A percentile compares a stretch with the other conserved stretches of the same genome.
Evolutionary conservation across 2,329 filamentous ascomycete genomes (phyloP).

Genomic region (Salinomyces thailandicus): DNA sequence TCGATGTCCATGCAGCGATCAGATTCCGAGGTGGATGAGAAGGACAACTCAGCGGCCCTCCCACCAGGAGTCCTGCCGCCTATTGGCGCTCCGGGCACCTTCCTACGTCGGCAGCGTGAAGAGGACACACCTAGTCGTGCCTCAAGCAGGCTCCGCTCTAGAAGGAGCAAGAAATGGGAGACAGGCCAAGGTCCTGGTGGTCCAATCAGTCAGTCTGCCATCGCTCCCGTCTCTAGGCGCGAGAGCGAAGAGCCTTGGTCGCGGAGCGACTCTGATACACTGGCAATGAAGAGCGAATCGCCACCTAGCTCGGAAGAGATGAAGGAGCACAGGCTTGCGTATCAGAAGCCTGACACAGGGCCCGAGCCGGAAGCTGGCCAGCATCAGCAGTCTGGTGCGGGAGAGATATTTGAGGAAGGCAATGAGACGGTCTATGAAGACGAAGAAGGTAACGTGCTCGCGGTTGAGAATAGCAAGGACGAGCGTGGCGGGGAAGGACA

Average conservation of each 20-base stretch:
- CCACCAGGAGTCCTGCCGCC: slow-evolving; percentile 59
- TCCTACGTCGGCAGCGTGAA: slow-evolving; percentile 66
- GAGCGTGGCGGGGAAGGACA: slow-evolving; percentile 27
- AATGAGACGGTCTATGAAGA: slow-evolving; percentile 72
- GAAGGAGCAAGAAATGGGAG: slow-evolving; percentile 54
- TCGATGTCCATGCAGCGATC: slow-evolving; percentile 62
- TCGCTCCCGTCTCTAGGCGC: slow-evolving; percentile 50
- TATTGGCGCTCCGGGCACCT: slow-evolving; percentile 60
- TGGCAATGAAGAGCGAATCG: slow-evolving; percentile 33
- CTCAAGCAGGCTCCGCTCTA: slow-evolving; percentile 53
- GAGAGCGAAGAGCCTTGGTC: slow-evolving; percentile 26
- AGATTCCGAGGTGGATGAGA: slow-evolving; percentile 51
- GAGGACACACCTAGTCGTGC: slow-evolving; percentile 61
- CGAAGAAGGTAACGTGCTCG: slow-evolving; percentile 73
- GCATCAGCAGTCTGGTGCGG: slow-evolving; percentile 20
- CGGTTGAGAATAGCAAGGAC: slow-evolving; percentile 44
- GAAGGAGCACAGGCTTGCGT: slow-evolving; percentile 1
- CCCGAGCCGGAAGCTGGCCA: slow-evolving; percentile 14
- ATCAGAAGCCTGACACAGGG: slow-evolving; percentile 4
- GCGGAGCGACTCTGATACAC: slow-evolving; percentile 36
- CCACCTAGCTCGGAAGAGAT: slow-evolving; percentile 21
- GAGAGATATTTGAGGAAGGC: slow-evolving; percentile 75
- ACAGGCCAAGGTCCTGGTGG: slow-evolving; percentile 66
- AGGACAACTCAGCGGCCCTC: slow-evolving; percentile 43
- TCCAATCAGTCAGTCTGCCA: slow-evolving; percentile 81